phyloP scores from a whole-genome alignment of 257 asterid genomes.

The Solanum chiquidenum region DNA sequence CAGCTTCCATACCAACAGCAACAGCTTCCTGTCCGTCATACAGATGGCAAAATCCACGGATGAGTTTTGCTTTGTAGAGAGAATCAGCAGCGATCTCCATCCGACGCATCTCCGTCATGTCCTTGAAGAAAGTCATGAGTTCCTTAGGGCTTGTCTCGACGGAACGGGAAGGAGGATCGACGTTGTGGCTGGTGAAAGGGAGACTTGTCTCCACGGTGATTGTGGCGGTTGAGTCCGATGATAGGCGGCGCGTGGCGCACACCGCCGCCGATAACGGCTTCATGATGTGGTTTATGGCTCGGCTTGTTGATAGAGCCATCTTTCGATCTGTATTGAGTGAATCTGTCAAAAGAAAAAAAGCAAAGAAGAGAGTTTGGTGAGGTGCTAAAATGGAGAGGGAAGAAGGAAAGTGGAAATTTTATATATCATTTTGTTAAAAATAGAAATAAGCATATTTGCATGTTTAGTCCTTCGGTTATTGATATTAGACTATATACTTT shows the following conservation, averaged over 20 bases:
- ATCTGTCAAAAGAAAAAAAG: not conserved
- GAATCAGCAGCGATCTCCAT: slow-evolving; percentile 98
- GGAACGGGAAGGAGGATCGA: slow-evolving; percentile 88
- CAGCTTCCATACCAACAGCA: slow-evolving; percentile 89
- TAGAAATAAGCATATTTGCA: not conserved
- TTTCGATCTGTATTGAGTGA: not conserved
- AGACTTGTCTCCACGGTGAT: slow-evolving; percentile 72
- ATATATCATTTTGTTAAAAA: not conserved
- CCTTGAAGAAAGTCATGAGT: slow-evolving; percentile 64
- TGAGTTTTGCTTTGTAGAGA: slow-evolving; percentile 80
- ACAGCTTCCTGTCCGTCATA: slow-evolving; percentile 99
- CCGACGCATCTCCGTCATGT: slow-evolving; percentile 87
- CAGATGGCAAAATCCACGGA: slow-evolving; percentile 92
- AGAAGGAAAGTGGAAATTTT: not conserved
- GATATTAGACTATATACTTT: not conserved
- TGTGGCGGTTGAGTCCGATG: slow-evolving; percentile 45
- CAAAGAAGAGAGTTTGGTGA: not conserved
- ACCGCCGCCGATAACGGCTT: slow-evolving; percentile 32
- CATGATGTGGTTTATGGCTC: slow-evolving; percentile 22
- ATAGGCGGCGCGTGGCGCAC: slow-evolving; percentile 33
- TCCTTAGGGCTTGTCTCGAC: slow-evolving; percentile 57
- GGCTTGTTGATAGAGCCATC: slow-evolving; percentile 60
- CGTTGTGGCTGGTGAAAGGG: slow-evolving; percentile 75
- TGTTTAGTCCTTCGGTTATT: not conserved
- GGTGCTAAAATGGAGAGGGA: not conserved